These are phyloP conservation scores for Macrolepiota fuliginosa DNA, from an alignment of 768 basidiomycete species.

Conservation along the genomic window DNA sequence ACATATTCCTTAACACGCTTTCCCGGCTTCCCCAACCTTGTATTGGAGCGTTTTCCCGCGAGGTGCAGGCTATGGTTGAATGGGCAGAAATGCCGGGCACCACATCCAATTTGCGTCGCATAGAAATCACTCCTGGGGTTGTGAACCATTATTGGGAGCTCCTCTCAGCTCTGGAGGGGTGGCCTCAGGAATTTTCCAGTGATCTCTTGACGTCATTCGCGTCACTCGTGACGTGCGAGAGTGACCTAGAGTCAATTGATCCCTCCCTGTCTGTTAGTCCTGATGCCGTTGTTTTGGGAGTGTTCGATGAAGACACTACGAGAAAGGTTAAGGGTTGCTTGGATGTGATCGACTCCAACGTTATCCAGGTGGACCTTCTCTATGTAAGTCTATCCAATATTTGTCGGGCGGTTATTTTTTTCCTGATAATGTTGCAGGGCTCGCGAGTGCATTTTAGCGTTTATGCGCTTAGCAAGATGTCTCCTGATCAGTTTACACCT, in stretches of 20 bases:
- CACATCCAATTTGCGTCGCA: neutral
- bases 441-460: slow-evolving; percentile 3
- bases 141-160: neutral
- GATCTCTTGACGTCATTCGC: neutral
- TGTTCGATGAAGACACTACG: neutral
- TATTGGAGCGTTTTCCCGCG: neutral
- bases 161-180: neutral
- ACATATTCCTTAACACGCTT: neutral
- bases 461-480: slow-evolving; percentile 12
- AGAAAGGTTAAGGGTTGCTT: neutral
- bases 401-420: neutral
- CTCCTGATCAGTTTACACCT: slow-evolving; percentile 11
- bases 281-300: neutral
- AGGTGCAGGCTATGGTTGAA: neutral
- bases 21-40: neutral
- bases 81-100: neutral
- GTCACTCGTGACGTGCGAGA: neutral
- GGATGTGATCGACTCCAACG: neutral
- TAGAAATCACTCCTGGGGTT: neutral
- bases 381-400: neutral
- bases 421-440: neutral
- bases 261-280: neutral
- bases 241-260: neutral
- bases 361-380: neutral
- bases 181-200: neutral